These are phyloP conservation scores for Linaria vulgaris DNA, from an alignment of 257 asterid genomes.

Conservation along the genomic window DNA sequence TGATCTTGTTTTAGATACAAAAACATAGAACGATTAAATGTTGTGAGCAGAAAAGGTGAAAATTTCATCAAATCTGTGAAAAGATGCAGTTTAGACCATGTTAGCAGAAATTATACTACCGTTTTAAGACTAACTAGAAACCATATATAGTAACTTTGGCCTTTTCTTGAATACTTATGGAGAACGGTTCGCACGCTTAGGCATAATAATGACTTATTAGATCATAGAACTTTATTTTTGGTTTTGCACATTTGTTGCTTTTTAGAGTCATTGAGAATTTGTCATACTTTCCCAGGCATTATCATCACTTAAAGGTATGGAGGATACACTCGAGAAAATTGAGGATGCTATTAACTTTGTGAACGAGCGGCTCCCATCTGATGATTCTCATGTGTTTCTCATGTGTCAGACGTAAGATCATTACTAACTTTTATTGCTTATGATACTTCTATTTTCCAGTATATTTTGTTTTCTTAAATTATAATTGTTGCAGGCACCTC, in stretches of 20 bases:
- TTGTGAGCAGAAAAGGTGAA: background rate
- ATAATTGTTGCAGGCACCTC: slow-evolving; percentile 48
- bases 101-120: no score
- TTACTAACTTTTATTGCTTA: slow-evolving; percentile 10
- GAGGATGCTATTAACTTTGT: slow-evolving; percentile 70
- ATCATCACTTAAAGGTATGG: slow-evolving; percentile 54
- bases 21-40: background rate
- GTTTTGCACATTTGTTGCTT: slow-evolving; percentile 6
- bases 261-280: background rate
- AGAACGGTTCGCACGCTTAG: background rate
- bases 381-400: no score
- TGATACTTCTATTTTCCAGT: slow-evolving; percentile 13
- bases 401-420: slow-evolving; percentile 41
- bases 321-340: slow-evolving; percentile 54
- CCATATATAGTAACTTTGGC: no score
- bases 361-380: slow-evolving; percentile 45
- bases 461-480: slow-evolving; percentile 19
- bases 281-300: slow-evolving; percentile 48
- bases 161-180: no score
- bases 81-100: background rate
- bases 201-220: background rate
- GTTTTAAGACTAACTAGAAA: background rate
- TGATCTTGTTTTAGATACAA: background rate
- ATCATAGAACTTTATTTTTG: background rate
- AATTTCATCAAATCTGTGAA: background rate